Percentiles rank a stretch among this genome's conserved stretches.
Evolutionary conservation across 2,329 filamentous ascomycete genomes (phyloP).

Genomic region (Diaporthe citriasiana): DNA sequence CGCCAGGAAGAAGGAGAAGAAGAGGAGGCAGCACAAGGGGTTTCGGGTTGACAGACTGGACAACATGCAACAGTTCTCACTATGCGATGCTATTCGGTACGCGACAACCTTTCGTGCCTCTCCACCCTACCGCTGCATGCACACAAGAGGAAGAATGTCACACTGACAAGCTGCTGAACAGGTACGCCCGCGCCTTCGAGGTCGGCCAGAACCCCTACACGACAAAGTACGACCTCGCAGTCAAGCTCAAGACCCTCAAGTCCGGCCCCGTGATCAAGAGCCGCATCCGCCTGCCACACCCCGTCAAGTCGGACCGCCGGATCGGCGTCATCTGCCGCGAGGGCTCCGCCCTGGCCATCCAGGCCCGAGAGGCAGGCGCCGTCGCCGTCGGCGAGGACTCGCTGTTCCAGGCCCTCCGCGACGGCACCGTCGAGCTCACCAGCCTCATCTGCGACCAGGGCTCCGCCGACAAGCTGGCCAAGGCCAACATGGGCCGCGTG

Average conservation of each 20-base stretch:
- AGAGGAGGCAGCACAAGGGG: slow-evolving; percentile 74
- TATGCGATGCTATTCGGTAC: slow-evolving; percentile 94
- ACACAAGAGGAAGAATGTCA: background rate
- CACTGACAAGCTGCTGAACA: slow-evolving; percentile 53
- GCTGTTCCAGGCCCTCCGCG: slow-evolving; percentile 82
- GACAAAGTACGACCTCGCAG: slow-evolving; percentile 89
- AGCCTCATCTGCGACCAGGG: slow-evolving; percentile 87
- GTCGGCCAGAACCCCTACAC: slow-evolving; percentile 82
- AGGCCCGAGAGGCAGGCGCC: slow-evolving; percentile 84
- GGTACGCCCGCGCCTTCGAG: slow-evolving; percentile 92
- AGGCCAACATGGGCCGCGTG: slow-evolving; percentile 83
- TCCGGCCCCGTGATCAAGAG: slow-evolving; percentile 90
- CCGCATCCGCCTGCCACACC: slow-evolving; percentile 88
- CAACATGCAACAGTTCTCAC: slow-evolving; percentile 79
- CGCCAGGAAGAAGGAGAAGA: slow-evolving; percentile 69
- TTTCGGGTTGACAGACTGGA: slow-evolving; percentile 77
- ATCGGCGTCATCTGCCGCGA: slow-evolving; percentile 95
- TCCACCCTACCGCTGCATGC: background rate
- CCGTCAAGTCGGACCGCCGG: slow-evolving; percentile 88
- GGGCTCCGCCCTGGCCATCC: slow-evolving; percentile 78
- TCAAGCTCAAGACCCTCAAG: slow-evolving; percentile 86
- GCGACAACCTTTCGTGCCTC: slow-evolving; percentile 44
- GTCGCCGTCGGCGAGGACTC: slow-evolving; percentile 87
- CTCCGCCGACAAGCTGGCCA: slow-evolving; percentile 82
- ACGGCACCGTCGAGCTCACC: slow-evolving; percentile 88